Percentiles rank a stretch among this genome's conserved stretches.
Conservation (phyloP, 164 flowering plant genomes). For the Paratinospora sagittata region DNA sequence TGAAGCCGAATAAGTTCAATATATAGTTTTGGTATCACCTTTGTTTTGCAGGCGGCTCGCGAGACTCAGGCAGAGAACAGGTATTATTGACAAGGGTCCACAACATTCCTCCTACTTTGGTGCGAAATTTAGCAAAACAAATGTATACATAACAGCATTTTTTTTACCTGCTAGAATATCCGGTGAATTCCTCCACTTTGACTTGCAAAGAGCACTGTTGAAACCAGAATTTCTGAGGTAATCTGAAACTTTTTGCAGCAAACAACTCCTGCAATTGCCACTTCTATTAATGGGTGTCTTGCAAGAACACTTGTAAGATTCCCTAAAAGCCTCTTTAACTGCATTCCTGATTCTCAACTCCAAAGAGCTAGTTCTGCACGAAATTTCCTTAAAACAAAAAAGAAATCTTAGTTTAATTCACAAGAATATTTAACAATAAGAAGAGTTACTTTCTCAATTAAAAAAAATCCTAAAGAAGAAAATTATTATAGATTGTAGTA, state of each 20-base stretch:
- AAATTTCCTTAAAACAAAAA: conserved; percentile 50
- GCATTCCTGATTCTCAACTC: conserved; percentile 54
- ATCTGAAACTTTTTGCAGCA: conserved; percentile 34
- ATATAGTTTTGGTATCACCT: too few species aligned
- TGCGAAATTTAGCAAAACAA: too few species aligned
- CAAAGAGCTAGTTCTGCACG: conserved; percentile 48
- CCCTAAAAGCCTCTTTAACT: conserved; percentile 48
- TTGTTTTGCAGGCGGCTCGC: too few species aligned
- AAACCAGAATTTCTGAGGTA: conserved; percentile 49
- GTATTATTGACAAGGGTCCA: too few species aligned
- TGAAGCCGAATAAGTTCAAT: too few species aligned
- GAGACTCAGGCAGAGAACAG: too few species aligned
- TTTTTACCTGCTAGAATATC: conserved; percentile 62
- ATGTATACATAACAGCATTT: neutral
- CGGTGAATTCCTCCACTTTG: conserved; percentile 72
- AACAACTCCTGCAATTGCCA: conserved; percentile 62
- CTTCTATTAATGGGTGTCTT: conserved; percentile 22
- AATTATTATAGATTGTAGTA: too few species aligned
- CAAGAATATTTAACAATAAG: too few species aligned
- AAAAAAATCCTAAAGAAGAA: too few species aligned
- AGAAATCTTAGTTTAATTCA: too few species aligned
- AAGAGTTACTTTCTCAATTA: too few species aligned
- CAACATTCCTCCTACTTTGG: too few species aligned
- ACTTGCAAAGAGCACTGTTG: conserved; percentile 53
- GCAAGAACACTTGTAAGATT: conserved; percentile 41